Evolutionary conservation across 139 green algal genomes (phyloP).

Genomic region (Chlamydomonas schloesseri): DNA sequence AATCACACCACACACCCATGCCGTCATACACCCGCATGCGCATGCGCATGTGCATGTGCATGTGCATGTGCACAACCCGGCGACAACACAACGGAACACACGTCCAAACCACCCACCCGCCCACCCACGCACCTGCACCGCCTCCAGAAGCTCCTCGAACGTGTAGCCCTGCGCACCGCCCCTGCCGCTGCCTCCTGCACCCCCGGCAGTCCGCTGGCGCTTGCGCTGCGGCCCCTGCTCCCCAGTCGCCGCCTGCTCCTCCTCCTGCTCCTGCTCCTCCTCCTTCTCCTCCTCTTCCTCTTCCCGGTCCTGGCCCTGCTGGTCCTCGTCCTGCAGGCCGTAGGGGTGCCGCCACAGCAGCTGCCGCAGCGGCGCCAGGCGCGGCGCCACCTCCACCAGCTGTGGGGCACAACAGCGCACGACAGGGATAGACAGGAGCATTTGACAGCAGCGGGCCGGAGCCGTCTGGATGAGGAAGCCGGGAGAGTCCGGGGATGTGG

Average conservation of each 20-base stretch:
- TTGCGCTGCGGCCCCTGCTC: background rate
- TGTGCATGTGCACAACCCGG: too few relatives aligned
- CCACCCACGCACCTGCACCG: conserved; percentile 59
- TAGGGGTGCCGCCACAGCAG: conserved; percentile 55
- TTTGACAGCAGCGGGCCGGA: too few relatives aligned
- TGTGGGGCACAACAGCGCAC: conserved; percentile 5
- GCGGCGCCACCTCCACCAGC: conserved; percentile 21
- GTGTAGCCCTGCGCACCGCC: conserved; percentile 33
- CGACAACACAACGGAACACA: too few relatives aligned
- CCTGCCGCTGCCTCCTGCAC: background rate
- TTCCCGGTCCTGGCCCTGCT: too few relatives aligned
- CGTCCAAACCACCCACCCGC: too few relatives aligned
- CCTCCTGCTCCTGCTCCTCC: background rate
- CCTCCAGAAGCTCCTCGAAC: conserved; percentile 57
- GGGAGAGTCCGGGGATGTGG: too few relatives aligned
- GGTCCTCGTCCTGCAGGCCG: conserved; percentile 53
- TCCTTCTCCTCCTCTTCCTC: conserved; percentile 31
- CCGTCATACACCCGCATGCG: too few relatives aligned
- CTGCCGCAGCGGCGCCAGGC: conserved; percentile 44
- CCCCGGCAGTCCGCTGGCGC: too few relatives aligned
- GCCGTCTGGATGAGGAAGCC: too few relatives aligned
- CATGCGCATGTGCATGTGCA: too few relatives aligned
- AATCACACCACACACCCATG: too few relatives aligned
- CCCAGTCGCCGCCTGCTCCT: background rate
- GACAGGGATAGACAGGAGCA: too few relatives aligned